Evolutionary conservation across 768 basidiomycete genomes (phyloP), one percentile per base, ranked within the genome.

Genomic region (Leccinum imitatum): DNA sequence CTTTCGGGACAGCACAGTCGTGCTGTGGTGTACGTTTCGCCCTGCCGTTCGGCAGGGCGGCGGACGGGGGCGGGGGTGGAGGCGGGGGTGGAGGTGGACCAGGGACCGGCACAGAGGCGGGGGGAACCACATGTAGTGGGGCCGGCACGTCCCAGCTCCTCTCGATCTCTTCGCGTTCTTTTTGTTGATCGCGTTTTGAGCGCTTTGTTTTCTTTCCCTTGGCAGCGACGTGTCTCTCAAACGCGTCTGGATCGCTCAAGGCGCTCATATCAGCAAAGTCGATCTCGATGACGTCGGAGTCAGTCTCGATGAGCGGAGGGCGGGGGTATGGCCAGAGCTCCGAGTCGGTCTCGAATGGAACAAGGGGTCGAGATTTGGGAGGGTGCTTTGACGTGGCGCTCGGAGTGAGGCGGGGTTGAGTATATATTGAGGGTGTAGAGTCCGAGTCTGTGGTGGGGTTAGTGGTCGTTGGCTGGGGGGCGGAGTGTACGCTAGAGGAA

Each of bases 221-320:
- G 62, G 65, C 62, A 39, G 59, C 61, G 46, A 58, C 54, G 17
- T 67, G 59, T 73, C 61, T 59, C 73, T 79, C 66, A 65, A 88
- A 89, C 10, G 81, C 80, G 52, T 80, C 81, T 2, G 84, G 83
- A 63, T 91, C 85, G 68, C 87, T 89, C 66, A 91, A 71, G 21
- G 87, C 84, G 59, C 87, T 86, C 47, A 82, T 91, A 57, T 91
- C 90, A 6, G 80, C 80, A 66, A 89, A 91, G 69, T 89, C 87
- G 54, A 91, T 83, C 70, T 91, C 90, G 10, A 91, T 81, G 25
- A 91, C 83, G 57, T 88, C 89, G 4, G 78, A 78, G 41, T 75
- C 75, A 54, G 58, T 68, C 58, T 79, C 78, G 58, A 79, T 74
- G 51, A 78, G 73, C 11, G 78, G 78, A 4, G 75, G 74, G 41